Conservation (phyloP, 78 protist genomes). For the Ministeria vibrans region DNA sequence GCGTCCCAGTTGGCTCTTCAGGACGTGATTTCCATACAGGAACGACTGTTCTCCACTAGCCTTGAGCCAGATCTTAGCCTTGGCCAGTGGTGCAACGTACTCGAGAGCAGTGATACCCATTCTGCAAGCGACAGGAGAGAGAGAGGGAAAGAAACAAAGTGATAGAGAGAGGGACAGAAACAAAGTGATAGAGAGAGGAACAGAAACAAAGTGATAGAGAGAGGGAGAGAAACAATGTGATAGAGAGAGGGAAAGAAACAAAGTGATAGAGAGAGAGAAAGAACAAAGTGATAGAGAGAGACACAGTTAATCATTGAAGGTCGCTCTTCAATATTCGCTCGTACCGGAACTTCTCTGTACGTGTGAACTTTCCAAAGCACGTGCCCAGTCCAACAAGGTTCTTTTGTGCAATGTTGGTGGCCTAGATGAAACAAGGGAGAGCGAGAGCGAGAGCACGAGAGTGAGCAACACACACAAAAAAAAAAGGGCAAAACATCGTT, state of each 20-base stretch:
- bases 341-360: constrained; percentile 84
- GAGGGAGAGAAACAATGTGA: too few species aligned
- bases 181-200: too few species aligned
- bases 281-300: too few species aligned
- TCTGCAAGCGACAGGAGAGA: too few species aligned
- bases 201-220: too few species aligned
- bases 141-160: too few species aligned
- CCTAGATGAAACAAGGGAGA: constrained; percentile 46
- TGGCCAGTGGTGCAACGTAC: constrained; percentile 89
- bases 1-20: constrained; percentile 93
- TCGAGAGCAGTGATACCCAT: constrained; percentile 94
- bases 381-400: constrained; percentile 79
- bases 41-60: constrained; percentile 90
- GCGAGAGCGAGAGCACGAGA: not conserved
- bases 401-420: constrained; percentile 60
- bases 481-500: not conserved
- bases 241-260: too few species aligned
- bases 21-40: constrained; percentile 95
- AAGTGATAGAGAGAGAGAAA: too few species aligned
- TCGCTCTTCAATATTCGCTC: too few species aligned
- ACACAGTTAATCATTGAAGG: too few species aligned
- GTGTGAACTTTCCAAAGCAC: constrained; percentile 96
- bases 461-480: not conserved
- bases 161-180: too few species aligned
- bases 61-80: constrained; percentile 95